Base-by-base conservation (phyloP, 139 green algal species). In the Closterium sp. region DNA sequence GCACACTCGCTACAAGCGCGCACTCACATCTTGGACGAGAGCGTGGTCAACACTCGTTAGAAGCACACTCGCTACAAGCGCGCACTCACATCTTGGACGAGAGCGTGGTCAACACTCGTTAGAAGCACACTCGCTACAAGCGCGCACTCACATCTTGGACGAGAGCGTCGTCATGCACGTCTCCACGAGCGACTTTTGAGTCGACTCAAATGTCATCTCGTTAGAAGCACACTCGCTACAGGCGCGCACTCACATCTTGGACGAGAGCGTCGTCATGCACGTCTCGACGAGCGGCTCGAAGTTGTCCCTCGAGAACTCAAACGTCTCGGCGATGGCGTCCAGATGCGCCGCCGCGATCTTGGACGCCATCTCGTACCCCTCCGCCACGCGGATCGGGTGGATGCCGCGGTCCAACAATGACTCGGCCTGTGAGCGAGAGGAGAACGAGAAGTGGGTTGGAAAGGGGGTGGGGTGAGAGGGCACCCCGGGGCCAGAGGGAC, bases 131-230 rank as follows among this genome's bases (percentile, higher is more conserved):
- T 55, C 36, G n/a, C n/a, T n/a, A n/a, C n/a, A n/a, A n/a, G n/a
- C n/a, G 0, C 25, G 0, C 7, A 95, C 97, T 96, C 89, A 98
- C 96, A 99, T 98, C 96, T 99, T 99, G 84, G 96, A 98, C 32
- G 96, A 98, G 2, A 99, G 96, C 4, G 98, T 99, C 12, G 98
- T 99, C 97, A 98, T 99, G 96, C 98, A 99, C 7, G 97, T 99
- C 94, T 98, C 96, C 8, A 99, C 93, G 16, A 99, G 96, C 2
- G 97, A 96, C 96, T 99, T n/a, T n/a, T n/a, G n/a, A n/a, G n/a
- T n/a, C n/a, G n/a, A n/a, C n/a, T n/a, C n/a, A n/a, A n/a, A n/a
- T n/a, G n/a, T n/a, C n/a, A n/a, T n/a, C n/a, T n/a, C n/a, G n/a
- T n/a, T n/a, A n/a, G n/a, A n/a, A n/a, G n/a, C n/a, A n/a, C n/a